phyloP scores from a whole-genome alignment of 441 rosid genomes.

The Corymbia calophylla region DNA sequence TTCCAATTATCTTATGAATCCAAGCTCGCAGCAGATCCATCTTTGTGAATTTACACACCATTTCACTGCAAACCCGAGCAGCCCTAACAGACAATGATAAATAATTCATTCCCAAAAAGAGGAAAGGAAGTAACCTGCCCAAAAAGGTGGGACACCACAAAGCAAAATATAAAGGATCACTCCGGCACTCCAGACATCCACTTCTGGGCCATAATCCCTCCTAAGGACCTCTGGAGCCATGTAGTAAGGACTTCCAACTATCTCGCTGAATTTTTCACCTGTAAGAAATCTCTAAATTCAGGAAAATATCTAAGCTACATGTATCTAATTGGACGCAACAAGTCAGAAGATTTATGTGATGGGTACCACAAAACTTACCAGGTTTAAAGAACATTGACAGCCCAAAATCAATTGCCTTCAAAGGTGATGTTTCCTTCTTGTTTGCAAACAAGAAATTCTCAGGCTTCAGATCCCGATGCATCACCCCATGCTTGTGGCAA shows the following conservation, averaged over 20 bases:
- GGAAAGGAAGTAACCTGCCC: conserved; percentile 54
- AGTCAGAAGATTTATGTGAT: not conserved
- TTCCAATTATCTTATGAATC: not conserved
- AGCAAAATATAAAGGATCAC: conserved; percentile 71
- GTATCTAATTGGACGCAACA: not conserved
- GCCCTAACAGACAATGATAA: not conserved
- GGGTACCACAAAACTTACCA: conserved; percentile 27
- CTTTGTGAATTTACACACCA: not conserved
- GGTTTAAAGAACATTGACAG: conserved; percentile 69
- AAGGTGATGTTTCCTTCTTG: conserved; percentile 61
- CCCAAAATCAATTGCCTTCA: conserved; percentile 72
- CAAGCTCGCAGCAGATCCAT: not conserved
- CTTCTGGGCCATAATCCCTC: conserved; percentile 60
- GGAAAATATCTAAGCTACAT: not conserved
- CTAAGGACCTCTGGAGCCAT: conserved; percentile 82
- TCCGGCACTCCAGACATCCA: conserved; percentile 82
- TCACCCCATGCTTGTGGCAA: conserved; percentile 63
- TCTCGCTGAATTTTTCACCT: conserved; percentile 61
- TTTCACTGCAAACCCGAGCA: not conserved
- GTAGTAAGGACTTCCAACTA: conserved; percentile 74
- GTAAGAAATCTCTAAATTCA: not conserved
- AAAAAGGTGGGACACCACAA: conserved; percentile 70
- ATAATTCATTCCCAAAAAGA: not conserved
- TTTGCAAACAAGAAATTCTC: conserved; percentile 65
- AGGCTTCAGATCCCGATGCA: conserved; percentile 63